phyloP scores from a whole-genome alignment of 495 filamentous ascomycete genomes.

The Chaetomidium leptoderma region DNA sequence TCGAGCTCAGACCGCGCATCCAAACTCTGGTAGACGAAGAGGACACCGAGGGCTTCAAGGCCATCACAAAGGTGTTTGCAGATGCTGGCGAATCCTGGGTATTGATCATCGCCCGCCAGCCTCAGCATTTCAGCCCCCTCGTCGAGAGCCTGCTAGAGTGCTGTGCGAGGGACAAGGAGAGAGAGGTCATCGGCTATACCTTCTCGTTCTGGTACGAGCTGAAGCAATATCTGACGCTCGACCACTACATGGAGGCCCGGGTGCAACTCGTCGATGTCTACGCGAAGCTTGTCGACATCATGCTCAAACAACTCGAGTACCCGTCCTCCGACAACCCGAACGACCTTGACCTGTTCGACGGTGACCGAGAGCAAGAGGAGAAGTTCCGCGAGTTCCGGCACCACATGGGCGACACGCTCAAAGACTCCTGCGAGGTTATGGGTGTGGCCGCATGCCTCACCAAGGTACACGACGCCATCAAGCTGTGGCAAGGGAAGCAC shows the following conservation, averaged over 20 bases:
- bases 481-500: conserved; percentile 80
- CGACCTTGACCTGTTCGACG: conserved; percentile 84
- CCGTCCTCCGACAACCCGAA: conserved; percentile 68
- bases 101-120: conserved; percentile 78
- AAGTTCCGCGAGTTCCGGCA: conserved; percentile 96
- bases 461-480: conserved; percentile 79
- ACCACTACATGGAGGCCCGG: conserved; percentile 80
- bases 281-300: conserved; percentile 83
- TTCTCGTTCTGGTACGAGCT: conserved; percentile 98
- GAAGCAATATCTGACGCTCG: conserved; percentile 89
- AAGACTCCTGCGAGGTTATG: conserved; percentile 95
- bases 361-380: conserved; percentile 92
- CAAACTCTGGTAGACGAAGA: conserved; percentile 67
- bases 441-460: conserved; percentile 82
- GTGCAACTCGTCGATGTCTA: conserved; percentile 71
- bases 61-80: conserved; percentile 81
- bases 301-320: conserved; percentile 88
- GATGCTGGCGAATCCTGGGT: conserved; percentile 95
- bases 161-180: conserved; percentile 76
- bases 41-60: conserved; percentile 83
- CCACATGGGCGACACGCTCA: conserved; percentile 95
- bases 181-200: conserved; percentile 84
- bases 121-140: conserved; percentile 73
- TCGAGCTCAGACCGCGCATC: conserved; percentile 77
- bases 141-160: conserved; percentile 91